Conservation (phyloP, 306 rosid genomes). For the Medicago ruthenica region DNA sequence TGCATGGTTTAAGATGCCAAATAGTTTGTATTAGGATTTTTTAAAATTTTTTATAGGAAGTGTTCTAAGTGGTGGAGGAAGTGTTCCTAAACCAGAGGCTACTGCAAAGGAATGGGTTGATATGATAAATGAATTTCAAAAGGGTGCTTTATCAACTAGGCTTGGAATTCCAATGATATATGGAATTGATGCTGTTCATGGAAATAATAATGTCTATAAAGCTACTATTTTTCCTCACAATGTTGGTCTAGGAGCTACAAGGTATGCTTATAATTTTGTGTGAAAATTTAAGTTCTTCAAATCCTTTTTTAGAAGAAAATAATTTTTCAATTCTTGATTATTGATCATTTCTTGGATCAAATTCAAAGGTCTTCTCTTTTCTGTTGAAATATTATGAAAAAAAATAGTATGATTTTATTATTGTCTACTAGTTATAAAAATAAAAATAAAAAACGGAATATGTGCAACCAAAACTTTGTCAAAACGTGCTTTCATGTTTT, state of each 20-base stretch:
- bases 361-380: not conserved
- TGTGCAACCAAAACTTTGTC: not conserved
- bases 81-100: constrained; percentile 59
- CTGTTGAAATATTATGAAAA: not conserved
- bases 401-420: no score
- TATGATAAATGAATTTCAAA: constrained; percentile 69
- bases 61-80: constrained; percentile 69
- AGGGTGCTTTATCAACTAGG: constrained; percentile 59
- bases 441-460: not conserved
- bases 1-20: not conserved
- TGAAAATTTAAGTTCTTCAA: not conserved
- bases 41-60: constrained; percentile 47
- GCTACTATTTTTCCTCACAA: constrained; percentile 88
- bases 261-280: constrained; percentile 42
- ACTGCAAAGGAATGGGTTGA: constrained; percentile 69
- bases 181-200: constrained; percentile 83
- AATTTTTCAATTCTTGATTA: not conserved
- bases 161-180: constrained; percentile 78
- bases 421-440: no score
- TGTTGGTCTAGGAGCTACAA: constrained; percentile 77
- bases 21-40: not conserved
- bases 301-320: not conserved
- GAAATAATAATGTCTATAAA: constrained; percentile 61
- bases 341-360: not conserved
- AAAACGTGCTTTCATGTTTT: not conserved